Conservation (phyloP, 164 flowering plant species). For the Amborella trichopoda region DNA sequence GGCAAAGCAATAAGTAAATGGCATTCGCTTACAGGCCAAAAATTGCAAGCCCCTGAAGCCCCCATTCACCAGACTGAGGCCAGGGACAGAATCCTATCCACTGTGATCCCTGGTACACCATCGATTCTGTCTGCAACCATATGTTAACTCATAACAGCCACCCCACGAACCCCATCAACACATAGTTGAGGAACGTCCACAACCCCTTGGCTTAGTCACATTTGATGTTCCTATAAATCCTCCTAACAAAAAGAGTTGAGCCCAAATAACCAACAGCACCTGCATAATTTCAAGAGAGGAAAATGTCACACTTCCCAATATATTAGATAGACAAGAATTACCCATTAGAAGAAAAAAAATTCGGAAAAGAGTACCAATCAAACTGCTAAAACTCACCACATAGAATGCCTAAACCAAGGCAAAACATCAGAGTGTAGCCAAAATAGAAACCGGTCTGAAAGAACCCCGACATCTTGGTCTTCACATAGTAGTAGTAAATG, state of each 20-base stretch:
- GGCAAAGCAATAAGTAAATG: too few species aligned
- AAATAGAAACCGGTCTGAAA: constrained; percentile 99
- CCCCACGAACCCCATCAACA: too few species aligned
- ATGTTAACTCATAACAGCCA: too few species aligned
- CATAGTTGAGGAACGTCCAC: too few species aligned
- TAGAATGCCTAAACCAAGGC: constrained; percentile 88
- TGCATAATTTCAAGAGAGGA: too few species aligned
- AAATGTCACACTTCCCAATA: constrained; percentile 11
- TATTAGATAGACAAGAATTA: not conserved
- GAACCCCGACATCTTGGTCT: constrained; percentile 99
- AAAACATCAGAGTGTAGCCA: constrained; percentile 96
- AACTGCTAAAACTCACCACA: constrained; percentile 58
- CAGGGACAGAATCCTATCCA: too few species aligned
- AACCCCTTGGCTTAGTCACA: constrained; percentile 60
- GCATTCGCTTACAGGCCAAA: too few species aligned
- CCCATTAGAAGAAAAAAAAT: not conserved
- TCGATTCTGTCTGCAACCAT: too few species aligned
- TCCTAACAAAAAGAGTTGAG: constrained; percentile 68
- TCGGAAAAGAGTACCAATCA: not conserved
- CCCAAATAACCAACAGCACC: constrained; percentile 92
- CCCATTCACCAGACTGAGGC: too few species aligned
- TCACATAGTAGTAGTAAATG: constrained; percentile 78
- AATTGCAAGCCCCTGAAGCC: too few species aligned
- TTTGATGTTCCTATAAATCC: constrained; percentile 92
- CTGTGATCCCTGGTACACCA: too few species aligned